Conservation (phyloP, 2,329 filamentous ascomycete species). For the Cercospora zeina region DNA sequence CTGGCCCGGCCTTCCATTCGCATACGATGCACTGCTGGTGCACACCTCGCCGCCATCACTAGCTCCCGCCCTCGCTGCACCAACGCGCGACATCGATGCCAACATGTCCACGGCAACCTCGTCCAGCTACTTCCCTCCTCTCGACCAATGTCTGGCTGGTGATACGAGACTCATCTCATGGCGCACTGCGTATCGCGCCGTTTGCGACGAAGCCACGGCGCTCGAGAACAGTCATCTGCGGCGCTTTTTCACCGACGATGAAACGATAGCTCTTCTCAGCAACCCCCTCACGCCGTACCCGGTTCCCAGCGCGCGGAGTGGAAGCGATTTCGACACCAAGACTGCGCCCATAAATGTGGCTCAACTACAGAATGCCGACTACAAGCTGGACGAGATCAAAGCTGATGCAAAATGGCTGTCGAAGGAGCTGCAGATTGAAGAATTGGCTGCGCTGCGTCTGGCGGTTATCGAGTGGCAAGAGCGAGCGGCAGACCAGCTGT, state of each 20-base stretch:
- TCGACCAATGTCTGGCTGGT: slow-evolving; percentile 81
- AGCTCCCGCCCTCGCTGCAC: background rate
- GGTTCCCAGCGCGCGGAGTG: slow-evolving; percentile 50
- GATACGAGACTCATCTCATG: slow-evolving; percentile 75
- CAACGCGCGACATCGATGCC: background rate
- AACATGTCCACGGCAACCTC: background rate
- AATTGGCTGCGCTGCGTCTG: slow-evolving; percentile 77
- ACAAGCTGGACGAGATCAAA: slow-evolving; percentile 77
- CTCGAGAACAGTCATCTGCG: slow-evolving; percentile 55
- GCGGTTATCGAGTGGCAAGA: slow-evolving; percentile 81
- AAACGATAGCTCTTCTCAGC: slow-evolving; percentile 67
- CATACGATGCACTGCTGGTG: background rate
- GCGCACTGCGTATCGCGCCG: slow-evolving; percentile 57
- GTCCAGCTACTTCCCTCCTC: slow-evolving; percentile 69
- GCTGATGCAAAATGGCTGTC: slow-evolving; percentile 84
- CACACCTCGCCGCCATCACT: background rate
- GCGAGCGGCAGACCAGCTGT: slow-evolving; percentile 70
- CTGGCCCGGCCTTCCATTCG: background rate
- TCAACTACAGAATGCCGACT: slow-evolving; percentile 64
- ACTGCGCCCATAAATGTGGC: slow-evolving; percentile 84
- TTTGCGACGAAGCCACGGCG: slow-evolving; percentile 55
- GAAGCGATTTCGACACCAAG: slow-evolving; percentile 72
- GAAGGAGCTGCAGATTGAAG: slow-evolving; percentile 72
- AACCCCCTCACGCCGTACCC: slow-evolving; percentile 69
- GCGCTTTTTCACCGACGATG: slow-evolving; percentile 69